Conservation (phyloP, 345 rosid genomes). For the Dimocarpus longan region DNA sequence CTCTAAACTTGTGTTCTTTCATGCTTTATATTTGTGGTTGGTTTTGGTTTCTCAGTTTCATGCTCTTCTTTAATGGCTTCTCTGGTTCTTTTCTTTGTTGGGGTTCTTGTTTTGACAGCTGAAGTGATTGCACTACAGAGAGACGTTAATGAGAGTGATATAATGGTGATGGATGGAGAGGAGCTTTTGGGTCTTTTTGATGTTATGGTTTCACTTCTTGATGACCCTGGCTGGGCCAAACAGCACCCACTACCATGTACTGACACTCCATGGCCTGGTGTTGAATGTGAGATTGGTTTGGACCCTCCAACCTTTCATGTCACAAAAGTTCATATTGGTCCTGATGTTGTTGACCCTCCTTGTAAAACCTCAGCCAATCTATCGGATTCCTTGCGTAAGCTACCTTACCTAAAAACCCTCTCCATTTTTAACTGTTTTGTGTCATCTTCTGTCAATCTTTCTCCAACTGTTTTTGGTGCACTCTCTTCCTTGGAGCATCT, state of each 20-base stretch:
- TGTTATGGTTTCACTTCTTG: conserved; percentile 38
- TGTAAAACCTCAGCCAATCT: conserved; percentile 42
- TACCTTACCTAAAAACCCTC: conserved; percentile 43
- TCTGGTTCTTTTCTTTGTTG: conserved; percentile 22
- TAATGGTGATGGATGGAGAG: conserved; percentile 32
- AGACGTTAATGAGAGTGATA: conserved; percentile 18
- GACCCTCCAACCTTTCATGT: conserved; percentile 41
- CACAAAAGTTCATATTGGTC: conserved; percentile 44
- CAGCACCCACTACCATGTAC: conserved; percentile 48
- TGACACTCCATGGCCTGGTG: conserved; percentile 58
- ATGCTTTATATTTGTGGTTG: not conserved
- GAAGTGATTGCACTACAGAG: conserved; percentile 22
- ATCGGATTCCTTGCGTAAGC: conserved; percentile 41
- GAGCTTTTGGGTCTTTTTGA: conserved; percentile 45
- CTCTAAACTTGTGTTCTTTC: not conserved
- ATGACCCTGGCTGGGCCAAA: conserved; percentile 42
- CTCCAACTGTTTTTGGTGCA: conserved; percentile 32
- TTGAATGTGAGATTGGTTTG: conserved; percentile 45
- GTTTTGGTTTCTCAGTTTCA: not conserved
- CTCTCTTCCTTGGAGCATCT: conserved; percentile 44
- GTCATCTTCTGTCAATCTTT: conserved; percentile 27
- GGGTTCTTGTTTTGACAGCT: conserved; percentile 34
- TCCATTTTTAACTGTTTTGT: conserved; percentile 50
- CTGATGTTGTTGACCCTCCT: conserved; percentile 43
- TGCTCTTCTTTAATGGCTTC: conserved; percentile 36